Percentiles rank a stretch among this genome's conserved stretches.
These are phyloP conservation scores for Flueggea neowawraea DNA, from an alignment of 441 rosid species.

Conservation along the genomic window DNA sequence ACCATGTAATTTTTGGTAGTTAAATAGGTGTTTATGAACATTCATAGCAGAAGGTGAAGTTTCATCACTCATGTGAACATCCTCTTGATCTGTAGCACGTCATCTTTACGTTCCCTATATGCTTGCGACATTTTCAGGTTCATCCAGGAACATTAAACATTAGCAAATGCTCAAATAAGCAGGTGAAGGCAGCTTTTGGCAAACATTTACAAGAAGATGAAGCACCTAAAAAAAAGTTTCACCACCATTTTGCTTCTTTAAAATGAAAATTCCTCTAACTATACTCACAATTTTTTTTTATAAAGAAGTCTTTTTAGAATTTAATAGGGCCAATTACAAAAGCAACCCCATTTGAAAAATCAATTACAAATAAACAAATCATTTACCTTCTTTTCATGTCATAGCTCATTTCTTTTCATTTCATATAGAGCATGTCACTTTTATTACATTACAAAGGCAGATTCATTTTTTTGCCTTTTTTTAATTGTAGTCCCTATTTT, in stretches of 20 bases:
- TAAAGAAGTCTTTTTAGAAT: no score
- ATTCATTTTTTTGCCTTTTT: no score
- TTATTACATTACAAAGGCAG: no score
- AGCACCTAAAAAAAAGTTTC: slow-evolving; percentile 55
- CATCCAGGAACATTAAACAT: slow-evolving; percentile 95
- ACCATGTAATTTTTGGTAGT: background rate
- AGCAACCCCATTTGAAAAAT: no score
- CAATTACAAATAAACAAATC: no score
- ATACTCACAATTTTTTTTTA: no score
- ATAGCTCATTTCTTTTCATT: no score
- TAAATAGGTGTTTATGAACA: slow-evolving; percentile 11
- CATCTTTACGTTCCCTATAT: slow-evolving; percentile 82
- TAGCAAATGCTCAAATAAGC: slow-evolving; percentile 95
- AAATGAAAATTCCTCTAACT: no score
- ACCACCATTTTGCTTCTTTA: background rate
- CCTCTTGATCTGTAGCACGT: slow-evolving; percentile 50
- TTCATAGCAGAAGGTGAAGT: slow-evolving; percentile 35
- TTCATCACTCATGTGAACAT: slow-evolving; percentile 80
- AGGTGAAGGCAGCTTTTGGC: slow-evolving; percentile 84
- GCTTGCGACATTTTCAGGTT: slow-evolving; percentile 77
- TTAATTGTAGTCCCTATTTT: no score
- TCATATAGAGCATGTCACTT: no score
- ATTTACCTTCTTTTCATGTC: no score
- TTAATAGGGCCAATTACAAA: no score
- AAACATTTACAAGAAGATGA: slow-evolving; percentile 80